Percentiles rank a stretch among this genome's conserved stretches.
phyloP scores from a whole-genome alignment of 2,329 filamentous ascomycete species.

The Fusarium sp. region DNA sequence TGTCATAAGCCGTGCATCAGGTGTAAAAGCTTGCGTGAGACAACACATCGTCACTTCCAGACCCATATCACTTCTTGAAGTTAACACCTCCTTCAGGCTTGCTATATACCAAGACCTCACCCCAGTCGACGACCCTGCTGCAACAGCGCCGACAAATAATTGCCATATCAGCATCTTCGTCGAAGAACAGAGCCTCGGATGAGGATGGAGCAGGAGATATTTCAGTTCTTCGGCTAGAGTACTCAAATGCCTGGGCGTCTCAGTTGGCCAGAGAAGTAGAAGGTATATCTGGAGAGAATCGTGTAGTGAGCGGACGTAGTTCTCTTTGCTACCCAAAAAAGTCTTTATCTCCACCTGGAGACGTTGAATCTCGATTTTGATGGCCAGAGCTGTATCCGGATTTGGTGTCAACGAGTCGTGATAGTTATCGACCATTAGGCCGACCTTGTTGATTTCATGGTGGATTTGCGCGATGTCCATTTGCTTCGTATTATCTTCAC shows the following conservation, averaged over 20 bases:
- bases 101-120: conserved; percentile 9
- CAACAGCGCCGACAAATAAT: conserved; percentile 37
- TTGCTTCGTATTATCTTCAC: background rate
- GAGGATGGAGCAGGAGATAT: conserved; percentile 4
- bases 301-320: conserved; percentile 25
- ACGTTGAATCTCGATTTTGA: conserved; percentile 12
- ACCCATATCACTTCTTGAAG: background rate
- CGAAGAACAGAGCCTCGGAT: conserved; percentile 32
- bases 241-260: background rate
- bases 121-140: background rate
- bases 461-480: conserved; percentile 10
- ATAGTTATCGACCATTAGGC: background rate
- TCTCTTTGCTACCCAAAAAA: conserved; percentile 10
- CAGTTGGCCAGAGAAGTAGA: conserved; percentile 22
- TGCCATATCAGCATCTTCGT: conserved; percentile 37
- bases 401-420: background rate
- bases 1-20: background rate
- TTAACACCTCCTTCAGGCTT: conserved; percentile 5
- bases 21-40: background rate
- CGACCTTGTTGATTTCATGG: background rate
- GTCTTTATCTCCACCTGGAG: conserved; percentile 13
- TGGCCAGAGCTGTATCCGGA: background rate
- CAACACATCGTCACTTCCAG: background rate
- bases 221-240: conserved; percentile 16
- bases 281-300: conserved; percentile 20